phyloP scores from a whole-genome alignment of 2,329 filamentous ascomycete genomes.

The Gyromitra esculenta region DNA sequence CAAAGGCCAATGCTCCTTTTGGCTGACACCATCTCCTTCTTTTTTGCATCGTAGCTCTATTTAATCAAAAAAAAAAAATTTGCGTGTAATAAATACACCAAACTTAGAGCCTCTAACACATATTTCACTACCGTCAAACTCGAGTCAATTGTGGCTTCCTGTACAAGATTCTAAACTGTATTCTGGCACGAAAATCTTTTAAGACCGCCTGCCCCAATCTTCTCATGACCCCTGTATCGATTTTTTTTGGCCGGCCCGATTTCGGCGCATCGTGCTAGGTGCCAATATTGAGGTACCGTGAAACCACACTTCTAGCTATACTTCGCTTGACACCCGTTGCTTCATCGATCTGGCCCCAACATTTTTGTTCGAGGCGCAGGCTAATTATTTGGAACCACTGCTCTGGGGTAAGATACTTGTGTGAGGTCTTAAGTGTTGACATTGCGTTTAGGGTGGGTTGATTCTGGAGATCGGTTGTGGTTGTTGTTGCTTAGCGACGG shows the following conservation, averaged over 20 bases:
- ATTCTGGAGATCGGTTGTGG: conserved; percentile 1
- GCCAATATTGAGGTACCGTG: background rate
- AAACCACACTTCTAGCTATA: conserved; percentile 2
- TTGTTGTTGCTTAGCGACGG: background rate
- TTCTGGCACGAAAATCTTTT: background rate
- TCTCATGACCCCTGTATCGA: background rate
- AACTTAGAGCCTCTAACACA: background rate
- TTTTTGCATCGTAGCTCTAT: background rate
- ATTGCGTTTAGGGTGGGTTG: background rate
- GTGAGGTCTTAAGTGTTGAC: background rate
- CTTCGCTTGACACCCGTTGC: background rate
- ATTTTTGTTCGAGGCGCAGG: conserved; percentile 1
- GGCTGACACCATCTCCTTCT: conserved; percentile 1
- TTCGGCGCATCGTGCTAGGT: conserved; percentile 29
- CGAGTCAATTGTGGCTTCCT: background rate
- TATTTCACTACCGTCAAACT: background rate
- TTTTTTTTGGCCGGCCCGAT: conserved; percentile 1
- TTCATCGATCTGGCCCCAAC: conserved; percentile 6
- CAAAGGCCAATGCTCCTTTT: background rate
- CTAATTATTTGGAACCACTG: conserved; percentile 15
- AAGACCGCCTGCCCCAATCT: background rate
- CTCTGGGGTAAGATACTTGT: conserved; percentile 15
- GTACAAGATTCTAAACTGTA: conserved; percentile 3
- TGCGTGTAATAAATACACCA: background rate
- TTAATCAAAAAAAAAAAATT: conserved; percentile 9